Conservation (phyloP, 805 yeast genomes). For the Hanseniaspora meyeri region DNA sequence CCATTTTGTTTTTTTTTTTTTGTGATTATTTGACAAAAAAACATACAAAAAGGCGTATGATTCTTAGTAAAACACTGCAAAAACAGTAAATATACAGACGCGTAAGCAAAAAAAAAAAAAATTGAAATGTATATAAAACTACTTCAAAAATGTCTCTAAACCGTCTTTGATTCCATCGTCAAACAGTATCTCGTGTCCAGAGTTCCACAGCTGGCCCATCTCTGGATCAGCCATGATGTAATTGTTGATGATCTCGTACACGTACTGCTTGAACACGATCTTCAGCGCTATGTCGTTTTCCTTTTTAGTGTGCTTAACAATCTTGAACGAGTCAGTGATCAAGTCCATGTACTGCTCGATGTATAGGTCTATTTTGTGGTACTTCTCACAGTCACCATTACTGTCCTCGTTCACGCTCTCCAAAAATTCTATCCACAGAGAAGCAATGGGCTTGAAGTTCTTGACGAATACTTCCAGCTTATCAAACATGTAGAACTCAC, state of each 20-base stretch:
- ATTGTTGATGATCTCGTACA: conserved; percentile 26
- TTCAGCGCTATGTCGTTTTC: conserved; percentile 44
- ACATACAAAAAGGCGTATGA: neutral
- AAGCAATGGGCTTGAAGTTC: conserved; percentile 27
- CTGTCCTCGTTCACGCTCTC: conserved; percentile 62
- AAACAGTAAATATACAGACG: neutral
- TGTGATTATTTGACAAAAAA: neutral
- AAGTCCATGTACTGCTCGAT: conserved; percentile 25
- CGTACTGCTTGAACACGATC: conserved; percentile 36
- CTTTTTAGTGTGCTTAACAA: conserved; percentile 16
- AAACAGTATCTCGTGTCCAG: neutral
- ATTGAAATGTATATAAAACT: neutral
- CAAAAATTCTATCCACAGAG: conserved; percentile 40
- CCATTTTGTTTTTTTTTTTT: too few relatives aligned
- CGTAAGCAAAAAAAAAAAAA: neutral
- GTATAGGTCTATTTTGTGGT: conserved; percentile 34
- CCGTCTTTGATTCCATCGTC: conserved; percentile 8
- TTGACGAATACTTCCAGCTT: conserved; percentile 7
- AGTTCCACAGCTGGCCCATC: conserved; percentile 10
- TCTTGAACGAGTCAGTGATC: conserved; percentile 17
- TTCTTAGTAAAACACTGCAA: too few relatives aligned
- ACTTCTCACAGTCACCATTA: conserved; percentile 44
- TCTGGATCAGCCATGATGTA: conserved; percentile 13
- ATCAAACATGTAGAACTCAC: neutral
- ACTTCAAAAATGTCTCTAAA: conserved; percentile 7